Conservation (phyloP, 495 filamentous ascomycete genomes). For the Acidiella bohemica region DNA sequence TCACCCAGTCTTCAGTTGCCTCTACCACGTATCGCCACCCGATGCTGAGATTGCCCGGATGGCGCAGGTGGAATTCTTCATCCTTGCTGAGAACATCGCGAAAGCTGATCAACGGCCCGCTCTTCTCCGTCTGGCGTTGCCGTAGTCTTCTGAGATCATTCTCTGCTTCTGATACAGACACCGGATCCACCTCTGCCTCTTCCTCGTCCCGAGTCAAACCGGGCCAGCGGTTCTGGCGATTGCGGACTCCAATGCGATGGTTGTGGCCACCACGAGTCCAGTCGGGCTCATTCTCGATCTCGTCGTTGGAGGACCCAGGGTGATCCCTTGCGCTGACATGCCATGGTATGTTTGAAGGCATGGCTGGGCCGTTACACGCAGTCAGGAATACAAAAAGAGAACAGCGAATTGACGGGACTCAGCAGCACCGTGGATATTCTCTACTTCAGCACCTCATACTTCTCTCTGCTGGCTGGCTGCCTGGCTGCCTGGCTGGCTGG, state of each 20-base stretch:
- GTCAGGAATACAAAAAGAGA: neutral
- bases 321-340: constrained; percentile 8
- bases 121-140: constrained; percentile 4
- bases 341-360: constrained; percentile 17
- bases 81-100: constrained; percentile 10
- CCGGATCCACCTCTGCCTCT: constrained; percentile 1
- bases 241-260: constrained; percentile 16
- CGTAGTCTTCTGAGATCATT: constrained; percentile 2
- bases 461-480: no score
- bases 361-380: constrained; percentile 1
- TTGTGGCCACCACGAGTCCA: constrained; percentile 15
- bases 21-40: constrained; percentile 18
- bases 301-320: constrained; percentile 15
- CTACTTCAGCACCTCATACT: no score
- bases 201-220: constrained; percentile 19
- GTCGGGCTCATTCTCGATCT: constrained; percentile 15
- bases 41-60: constrained; percentile 10
- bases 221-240: constrained; percentile 12
- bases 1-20: constrained; percentile 15
- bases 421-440: no score
- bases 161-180: neutral
- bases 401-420: no score
- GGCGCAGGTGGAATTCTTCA: constrained; percentile 8
- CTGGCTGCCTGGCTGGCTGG: no score
- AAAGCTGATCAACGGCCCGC: constrained; percentile 16